Conservation (phyloP, 75 land plant genomes). For the Cunninghamia lanceolata region DNA sequence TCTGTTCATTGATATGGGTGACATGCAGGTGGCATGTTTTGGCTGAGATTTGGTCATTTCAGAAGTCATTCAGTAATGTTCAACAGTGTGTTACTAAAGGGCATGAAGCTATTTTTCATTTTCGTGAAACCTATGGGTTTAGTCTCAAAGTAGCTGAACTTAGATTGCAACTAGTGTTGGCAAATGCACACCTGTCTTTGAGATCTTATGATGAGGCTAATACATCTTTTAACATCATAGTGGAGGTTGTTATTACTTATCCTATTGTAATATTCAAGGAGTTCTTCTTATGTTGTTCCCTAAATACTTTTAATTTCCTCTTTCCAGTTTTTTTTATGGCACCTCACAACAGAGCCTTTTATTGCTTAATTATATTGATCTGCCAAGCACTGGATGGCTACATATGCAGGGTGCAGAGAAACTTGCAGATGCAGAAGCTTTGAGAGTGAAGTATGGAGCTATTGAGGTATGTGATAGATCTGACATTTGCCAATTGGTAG, state of each 20-base stretch:
- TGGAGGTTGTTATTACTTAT: constrained; percentile 16
- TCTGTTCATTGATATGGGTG: neutral
- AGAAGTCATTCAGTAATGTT: constrained; percentile 27
- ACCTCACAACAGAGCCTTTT: neutral
- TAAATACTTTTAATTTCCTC: neutral
- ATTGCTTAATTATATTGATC: neutral
- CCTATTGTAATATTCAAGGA: neutral
- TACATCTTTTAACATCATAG: constrained; percentile 16
- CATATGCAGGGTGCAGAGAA: constrained; percentile 16
- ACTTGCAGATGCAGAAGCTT: constrained; percentile 11
- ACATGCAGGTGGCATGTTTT: constrained; percentile 37
- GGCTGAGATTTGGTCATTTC: constrained; percentile 26
- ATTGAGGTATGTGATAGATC: constrained; percentile 13
- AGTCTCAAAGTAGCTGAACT: constrained; percentile 26
- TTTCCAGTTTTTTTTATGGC: neutral
- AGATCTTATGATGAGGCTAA: constrained; percentile 24
- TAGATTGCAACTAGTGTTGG: constrained; percentile 22
- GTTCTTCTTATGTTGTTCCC: neutral
- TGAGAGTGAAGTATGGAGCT: constrained; percentile 16
- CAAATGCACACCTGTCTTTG: constrained; percentile 18
- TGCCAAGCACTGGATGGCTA: neutral
- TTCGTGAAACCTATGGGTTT: constrained; percentile 26
- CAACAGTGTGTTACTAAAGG: constrained; percentile 31
- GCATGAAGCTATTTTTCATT: constrained; percentile 13
- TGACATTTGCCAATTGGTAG: neutral